phyloP scores from a whole-genome alignment of 495 filamentous ascomycete genomes.

The Aspergillus ostianus region DNA sequence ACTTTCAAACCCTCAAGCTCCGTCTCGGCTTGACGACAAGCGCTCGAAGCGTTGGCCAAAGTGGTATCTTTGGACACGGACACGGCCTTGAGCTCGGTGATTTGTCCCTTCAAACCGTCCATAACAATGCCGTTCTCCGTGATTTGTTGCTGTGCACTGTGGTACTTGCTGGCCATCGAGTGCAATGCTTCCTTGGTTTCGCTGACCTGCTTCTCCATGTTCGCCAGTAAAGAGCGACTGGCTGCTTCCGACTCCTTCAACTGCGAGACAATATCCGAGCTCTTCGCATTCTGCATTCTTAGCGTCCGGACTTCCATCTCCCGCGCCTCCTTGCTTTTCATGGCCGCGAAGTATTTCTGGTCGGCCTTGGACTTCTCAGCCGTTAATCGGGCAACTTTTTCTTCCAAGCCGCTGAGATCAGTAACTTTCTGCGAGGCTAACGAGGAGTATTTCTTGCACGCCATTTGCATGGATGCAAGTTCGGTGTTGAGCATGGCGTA shows the following conservation, averaged over 20 bases:
- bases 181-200: conserved; percentile 75
- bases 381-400: conserved; percentile 66
- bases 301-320: conserved; percentile 74
- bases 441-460: conserved; percentile 80
- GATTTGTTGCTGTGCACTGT: conserved; percentile 65
- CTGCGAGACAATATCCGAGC: conserved; percentile 87
- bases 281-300: conserved; percentile 78
- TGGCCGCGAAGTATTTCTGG: conserved; percentile 93
- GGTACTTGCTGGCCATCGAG: conserved; percentile 63
- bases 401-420: conserved; percentile 72
- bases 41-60: conserved; percentile 46
- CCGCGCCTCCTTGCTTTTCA: conserved; percentile 86
- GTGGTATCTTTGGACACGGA: conserved; percentile 71
- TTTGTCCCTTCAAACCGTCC: conserved; percentile 73
- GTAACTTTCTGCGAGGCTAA: conserved; percentile 83
- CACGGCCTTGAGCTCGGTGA: conserved; percentile 68
- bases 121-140: conserved; percentile 64
- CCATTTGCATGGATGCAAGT: conserved; percentile 78
- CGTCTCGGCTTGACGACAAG: conserved; percentile 68
- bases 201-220: conserved; percentile 84
- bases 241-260: conserved; percentile 81
- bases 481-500: conserved; percentile 83
- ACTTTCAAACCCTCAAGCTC: conserved; percentile 72
- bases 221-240: conserved; percentile 62
- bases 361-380: conserved; percentile 96